Evolutionary conservation across 768 basidiomycete genomes (phyloP).

Genomic region (Pholiota microspora): DNA sequence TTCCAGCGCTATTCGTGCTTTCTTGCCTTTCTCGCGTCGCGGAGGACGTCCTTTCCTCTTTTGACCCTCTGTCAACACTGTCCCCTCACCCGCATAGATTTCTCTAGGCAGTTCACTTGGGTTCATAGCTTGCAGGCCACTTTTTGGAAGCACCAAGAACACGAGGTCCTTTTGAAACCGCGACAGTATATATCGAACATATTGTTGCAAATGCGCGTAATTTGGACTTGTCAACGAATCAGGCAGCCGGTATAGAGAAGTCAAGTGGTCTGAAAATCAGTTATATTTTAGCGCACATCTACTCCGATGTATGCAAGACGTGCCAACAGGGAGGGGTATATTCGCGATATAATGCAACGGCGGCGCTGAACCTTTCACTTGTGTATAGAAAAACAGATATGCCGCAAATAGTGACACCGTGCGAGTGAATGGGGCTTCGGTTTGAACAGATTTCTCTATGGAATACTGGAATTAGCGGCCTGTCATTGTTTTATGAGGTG

Average conservation of each 20-base stretch:
- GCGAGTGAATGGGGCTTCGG: conserved; percentile 52
- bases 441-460: conserved; percentile 52
- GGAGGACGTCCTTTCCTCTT: conserved; percentile 67
- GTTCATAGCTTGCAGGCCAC: conserved; percentile 47
- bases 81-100: conserved; percentile 46
- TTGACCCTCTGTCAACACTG: conserved; percentile 24
- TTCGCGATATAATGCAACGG: conserved; percentile 47
- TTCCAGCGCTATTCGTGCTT: conserved; percentile 46
- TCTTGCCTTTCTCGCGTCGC: conserved; percentile 56
- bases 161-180: conserved; percentile 43
- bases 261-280: conserved; percentile 52
- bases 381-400: conserved; percentile 69
- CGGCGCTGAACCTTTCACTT: conserved; percentile 55
- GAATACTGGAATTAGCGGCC: background rate
- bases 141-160: conserved; percentile 62
- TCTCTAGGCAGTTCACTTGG: conserved; percentile 73
- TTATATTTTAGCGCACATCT: conserved; percentile 6
- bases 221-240: conserved; percentile 36
- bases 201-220: conserved; percentile 46
- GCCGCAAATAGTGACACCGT: conserved; percentile 64
- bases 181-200: conserved; percentile 48
- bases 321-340: conserved; percentile 62
- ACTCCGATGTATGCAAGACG: conserved; percentile 15
- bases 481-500: background rate
- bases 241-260: conserved; percentile 48